Base-by-base conservation (phyloP, 2,329 filamentous ascomycete species). In the Cladosporium velox region DNA sequence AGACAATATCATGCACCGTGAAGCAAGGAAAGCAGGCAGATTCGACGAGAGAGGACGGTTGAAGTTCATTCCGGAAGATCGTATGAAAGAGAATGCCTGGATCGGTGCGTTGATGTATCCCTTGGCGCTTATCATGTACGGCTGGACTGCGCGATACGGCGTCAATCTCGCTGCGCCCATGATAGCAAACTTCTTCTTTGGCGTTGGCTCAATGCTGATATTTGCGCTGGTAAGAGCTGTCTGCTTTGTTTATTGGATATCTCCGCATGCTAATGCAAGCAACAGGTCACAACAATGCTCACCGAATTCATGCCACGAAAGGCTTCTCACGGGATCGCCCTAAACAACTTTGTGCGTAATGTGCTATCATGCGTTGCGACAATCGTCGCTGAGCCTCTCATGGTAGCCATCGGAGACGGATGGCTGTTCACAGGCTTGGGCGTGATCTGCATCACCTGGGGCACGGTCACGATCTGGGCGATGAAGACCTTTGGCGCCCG, bases 31-130 rank as follows among this genome's bases (percentile, higher is more conserved):
- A 41, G 90, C 90, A 0, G 87, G 86, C 14, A 83, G 91, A 28
- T 90, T 89, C 72, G 90, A 92, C 70, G 84, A 84, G 41, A 78
- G 86, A 44, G 91, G 91, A 15, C 85, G 84, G 66, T 80, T 92
- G 24, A 79, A 91, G 11, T 90, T 87, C 73, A 81, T 87, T 2
- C 92, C 92, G 0, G 92, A 95, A 78, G 92, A 96, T 76, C 86
- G 92, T 14, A 91, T 95, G 86, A 84, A 88, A 52, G 90, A 94
- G 74, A 95, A 96, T 74, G 90, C 90, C 2, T 94, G 89, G 89
- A 77, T 93, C 0, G 90, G 89, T 3, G 88, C 88, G 0, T 81
- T 87, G 3, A 71, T 93, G 55, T 93, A 90, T 71, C 92, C 92
- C 0, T 82, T 83, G 0, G 88, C 88, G 0, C 77, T 95, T 67